Conservation (phyloP, 148 eudicot genomes). For the Cornus florida region DNA sequence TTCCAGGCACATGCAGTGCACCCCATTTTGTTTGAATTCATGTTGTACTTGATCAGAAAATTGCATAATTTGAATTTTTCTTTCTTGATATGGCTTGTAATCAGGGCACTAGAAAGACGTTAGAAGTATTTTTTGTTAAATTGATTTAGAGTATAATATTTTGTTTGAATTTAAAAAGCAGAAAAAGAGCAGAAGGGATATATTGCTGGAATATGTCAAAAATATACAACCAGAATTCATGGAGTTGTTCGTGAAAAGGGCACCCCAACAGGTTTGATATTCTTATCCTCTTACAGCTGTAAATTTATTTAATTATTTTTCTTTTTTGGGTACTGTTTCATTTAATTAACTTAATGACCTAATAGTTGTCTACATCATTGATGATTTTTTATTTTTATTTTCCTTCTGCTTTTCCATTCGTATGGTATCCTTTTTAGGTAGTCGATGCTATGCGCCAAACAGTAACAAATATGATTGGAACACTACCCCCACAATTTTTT, state of each 20-base stretch:
- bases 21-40: too few species aligned
- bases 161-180: conserved; percentile 10
- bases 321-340: too few species aligned
- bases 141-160: not conserved
- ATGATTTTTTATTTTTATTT: not conserved
- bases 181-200: conserved; percentile 73
- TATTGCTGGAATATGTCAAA: conserved; percentile 77
- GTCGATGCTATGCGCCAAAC: conserved; percentile 98
- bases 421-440: conserved; percentile 38
- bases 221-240: conserved; percentile 85
- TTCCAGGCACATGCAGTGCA: not conserved
- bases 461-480: conserved; percentile 89
- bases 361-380: too few species aligned
- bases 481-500: conserved; percentile 87
- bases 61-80: not conserved
- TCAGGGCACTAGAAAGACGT: not conserved
- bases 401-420: not conserved
- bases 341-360: too few species aligned
- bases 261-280: conserved; percentile 69
- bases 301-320: too few species aligned
- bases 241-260: conserved; percentile 87
- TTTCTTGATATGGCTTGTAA: not conserved
- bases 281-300: not conserved
- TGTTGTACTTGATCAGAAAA: not conserved
- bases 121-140: not conserved